Base-by-base conservation (phyloP, 306 rosid species). In the Prunus kanzakura region DNA sequence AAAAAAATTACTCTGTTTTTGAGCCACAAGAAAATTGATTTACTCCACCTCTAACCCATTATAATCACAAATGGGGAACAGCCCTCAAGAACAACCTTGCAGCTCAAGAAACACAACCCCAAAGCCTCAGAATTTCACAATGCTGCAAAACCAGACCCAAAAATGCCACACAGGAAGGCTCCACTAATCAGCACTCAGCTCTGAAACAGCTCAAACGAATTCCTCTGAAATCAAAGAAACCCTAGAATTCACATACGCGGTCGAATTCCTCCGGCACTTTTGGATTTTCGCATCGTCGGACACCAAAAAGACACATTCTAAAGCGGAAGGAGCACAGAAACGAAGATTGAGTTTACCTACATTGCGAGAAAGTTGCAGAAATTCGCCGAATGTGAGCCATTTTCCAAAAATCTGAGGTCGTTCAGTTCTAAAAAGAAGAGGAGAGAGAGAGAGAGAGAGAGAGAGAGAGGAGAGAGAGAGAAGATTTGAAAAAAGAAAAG, bases 11-110 rank as follows among this genome's bases (percentile, higher is more conserved):
- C 74, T 64, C 84, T 69, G 49, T 79, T 83, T 29, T 58, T 50
- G 57, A 58, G 16, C 67, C 64, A 72, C 72, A 15, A 41, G 13
- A 7, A 30, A 47, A 52, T 46, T 22, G 10, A 75, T 74, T 72
- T 62, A 69, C 67, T 38, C 71, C 78, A 60, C 68, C 87, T 47
- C 86, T 80, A 87, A 78, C 91, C 88, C 93, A 84, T 89, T 86
- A 82, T 84, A 12, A 69, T 82, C 81, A 19, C 55, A 77, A 75
- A 55, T 54, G 10, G 47, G 6, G 50, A 63, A n/a, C 41, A 13
- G 46, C 47, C 80, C 82, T 27, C 62, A 69, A 14, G 58, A 79
- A 43, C 70, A 68, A 69, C 14, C 80, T 47, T 76, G 79, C 78
- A 84, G 88, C 90, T 82, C 81, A 58, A 80, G 70, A 65, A 79